A percentile compares a stretch with the other conserved stretches of the same genome.
phyloP scores from a whole-genome alignment of 2,329 filamentous ascomycete genomes.

The Penicillium paneum region DNA sequence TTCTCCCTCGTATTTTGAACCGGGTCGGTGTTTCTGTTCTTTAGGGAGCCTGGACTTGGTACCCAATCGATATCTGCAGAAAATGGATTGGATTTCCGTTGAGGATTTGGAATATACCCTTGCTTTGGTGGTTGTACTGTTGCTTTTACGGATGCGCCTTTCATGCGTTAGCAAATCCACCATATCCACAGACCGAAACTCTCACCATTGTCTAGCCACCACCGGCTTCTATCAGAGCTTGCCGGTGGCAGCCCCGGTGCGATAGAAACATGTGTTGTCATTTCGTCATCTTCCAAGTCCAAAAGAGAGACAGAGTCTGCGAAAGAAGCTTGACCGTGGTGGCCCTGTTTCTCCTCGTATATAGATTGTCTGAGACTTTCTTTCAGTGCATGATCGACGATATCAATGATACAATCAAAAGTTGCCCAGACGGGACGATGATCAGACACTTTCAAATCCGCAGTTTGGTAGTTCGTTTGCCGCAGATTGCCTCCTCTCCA shows the following conservation, averaged over 20 bases:
- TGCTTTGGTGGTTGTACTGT: constrained; percentile 63
- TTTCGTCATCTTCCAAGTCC: constrained; percentile 63
- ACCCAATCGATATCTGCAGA: constrained; percentile 76
- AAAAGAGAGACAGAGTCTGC: constrained; percentile 20
- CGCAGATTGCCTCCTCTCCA: constrained; percentile 79
- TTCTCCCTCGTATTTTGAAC: constrained; percentile 19
- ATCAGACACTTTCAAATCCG: constrained; percentile 84
- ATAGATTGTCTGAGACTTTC: constrained; percentile 70
- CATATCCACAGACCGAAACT: constrained; percentile 4
- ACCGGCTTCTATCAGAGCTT: constrained; percentile 60
- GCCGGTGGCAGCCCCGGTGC: constrained; percentile 69
- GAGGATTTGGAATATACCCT: constrained; percentile 66
- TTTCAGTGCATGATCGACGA: constrained; percentile 71
- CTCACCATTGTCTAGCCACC: constrained; percentile 63
- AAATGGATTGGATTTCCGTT: constrained; percentile 79
- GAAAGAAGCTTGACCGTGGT: constrained; percentile 55
- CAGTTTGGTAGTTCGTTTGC: constrained; percentile 78
- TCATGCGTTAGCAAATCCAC: constrained; percentile 4
- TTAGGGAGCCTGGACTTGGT: constrained; percentile 13
- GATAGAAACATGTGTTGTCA: constrained; percentile 76
- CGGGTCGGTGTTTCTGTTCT: constrained; percentile 10
- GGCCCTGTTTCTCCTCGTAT: constrained; percentile 65
- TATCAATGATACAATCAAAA: constrained; percentile 78
- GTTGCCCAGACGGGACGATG: constrained; percentile 92
- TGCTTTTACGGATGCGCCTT: constrained; percentile 71